These are phyloP conservation scores for Quercus gilva DNA, from an alignment of 306 rosid species.

Conservation along the genomic window DNA sequence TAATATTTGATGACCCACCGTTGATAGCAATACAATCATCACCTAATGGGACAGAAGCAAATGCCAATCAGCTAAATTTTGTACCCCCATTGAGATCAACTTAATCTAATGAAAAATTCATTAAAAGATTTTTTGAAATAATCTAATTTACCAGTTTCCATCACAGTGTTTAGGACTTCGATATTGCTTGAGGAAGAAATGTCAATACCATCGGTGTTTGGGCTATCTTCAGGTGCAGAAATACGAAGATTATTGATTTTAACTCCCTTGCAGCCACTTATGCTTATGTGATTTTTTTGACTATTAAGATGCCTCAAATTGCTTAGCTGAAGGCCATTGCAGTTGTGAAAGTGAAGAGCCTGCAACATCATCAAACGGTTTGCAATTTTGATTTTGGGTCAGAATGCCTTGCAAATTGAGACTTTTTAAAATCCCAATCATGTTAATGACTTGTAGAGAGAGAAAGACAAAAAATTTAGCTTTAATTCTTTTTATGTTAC, in stretches of 20 bases:
- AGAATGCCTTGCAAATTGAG: background rate
- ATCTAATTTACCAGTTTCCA: slow-evolving; percentile 35
- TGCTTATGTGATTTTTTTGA: slow-evolving; percentile 35
- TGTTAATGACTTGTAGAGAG: background rate
- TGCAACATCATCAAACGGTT: slow-evolving; percentile 4
- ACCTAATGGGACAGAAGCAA: slow-evolving; percentile 24
- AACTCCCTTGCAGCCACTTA: slow-evolving; percentile 4
- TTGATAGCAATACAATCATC: slow-evolving; percentile 56
- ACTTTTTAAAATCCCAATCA: background rate
- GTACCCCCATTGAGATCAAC: background rate
- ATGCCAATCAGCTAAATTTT: background rate
- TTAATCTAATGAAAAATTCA: background rate
- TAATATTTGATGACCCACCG: slow-evolving; percentile 34
- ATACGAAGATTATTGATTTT: slow-evolving; percentile 15
- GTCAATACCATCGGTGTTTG: slow-evolving; percentile 61
- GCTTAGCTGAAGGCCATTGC: slow-evolving; percentile 25
- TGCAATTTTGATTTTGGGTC: too few relatives aligned
- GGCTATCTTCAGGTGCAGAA: slow-evolving; percentile 43
- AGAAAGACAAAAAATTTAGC: too few relatives aligned
- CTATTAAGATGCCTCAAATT: slow-evolving; percentile 21
- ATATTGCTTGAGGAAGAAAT: slow-evolving; percentile 26
- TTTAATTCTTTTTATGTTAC: too few relatives aligned
- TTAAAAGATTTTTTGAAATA: too few relatives aligned
- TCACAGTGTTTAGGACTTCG: background rate
- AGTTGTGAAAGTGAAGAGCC: slow-evolving; percentile 15